Conservation (phyloP, 164 flowering plant species). For the Echeveria elegans region DNA sequence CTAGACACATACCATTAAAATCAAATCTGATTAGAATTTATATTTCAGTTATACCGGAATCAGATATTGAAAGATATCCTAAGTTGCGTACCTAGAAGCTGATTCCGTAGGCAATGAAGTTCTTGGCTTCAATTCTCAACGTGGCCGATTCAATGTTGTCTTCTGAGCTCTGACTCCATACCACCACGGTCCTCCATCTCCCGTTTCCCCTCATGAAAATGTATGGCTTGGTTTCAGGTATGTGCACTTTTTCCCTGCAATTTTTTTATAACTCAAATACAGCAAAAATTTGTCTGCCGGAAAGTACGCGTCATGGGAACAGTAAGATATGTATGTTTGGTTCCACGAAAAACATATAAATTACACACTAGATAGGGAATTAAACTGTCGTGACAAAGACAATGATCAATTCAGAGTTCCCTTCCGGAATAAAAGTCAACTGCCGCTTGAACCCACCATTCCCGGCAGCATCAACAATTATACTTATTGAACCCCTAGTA, state of each 20-base stretch:
- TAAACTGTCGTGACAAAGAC: conserved; percentile 65
- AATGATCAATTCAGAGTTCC: conserved; percentile 56
- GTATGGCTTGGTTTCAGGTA: conserved; percentile 60
- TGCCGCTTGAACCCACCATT: conserved; percentile 71
- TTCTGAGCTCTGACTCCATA: conserved; percentile 41
- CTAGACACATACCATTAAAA: conserved; percentile 23
- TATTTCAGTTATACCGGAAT: background rate
- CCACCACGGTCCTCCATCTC: conserved; percentile 51
- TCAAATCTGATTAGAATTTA: background rate
- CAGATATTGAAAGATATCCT: background rate
- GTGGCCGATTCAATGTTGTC: conserved; percentile 27
- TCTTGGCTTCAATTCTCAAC: too few species aligned
- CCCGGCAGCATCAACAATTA: conserved; percentile 65
- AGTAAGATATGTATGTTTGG: background rate
- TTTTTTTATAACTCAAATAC: background rate
- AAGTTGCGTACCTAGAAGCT: conserved; percentile 27
- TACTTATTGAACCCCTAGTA: background rate
- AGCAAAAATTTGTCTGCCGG: too few species aligned
- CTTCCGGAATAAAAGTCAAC: conserved; percentile 59
- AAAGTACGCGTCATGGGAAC: too few species aligned
- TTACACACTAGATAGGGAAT: too few species aligned
- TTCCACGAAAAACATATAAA: background rate
- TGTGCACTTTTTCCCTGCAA: conserved; percentile 61
- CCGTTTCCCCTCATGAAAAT: conserved; percentile 94
- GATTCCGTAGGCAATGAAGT: conserved; percentile 67